Conservation (phyloP, 306 rosid genomes). For the Quercus berberidifolia region DNA sequence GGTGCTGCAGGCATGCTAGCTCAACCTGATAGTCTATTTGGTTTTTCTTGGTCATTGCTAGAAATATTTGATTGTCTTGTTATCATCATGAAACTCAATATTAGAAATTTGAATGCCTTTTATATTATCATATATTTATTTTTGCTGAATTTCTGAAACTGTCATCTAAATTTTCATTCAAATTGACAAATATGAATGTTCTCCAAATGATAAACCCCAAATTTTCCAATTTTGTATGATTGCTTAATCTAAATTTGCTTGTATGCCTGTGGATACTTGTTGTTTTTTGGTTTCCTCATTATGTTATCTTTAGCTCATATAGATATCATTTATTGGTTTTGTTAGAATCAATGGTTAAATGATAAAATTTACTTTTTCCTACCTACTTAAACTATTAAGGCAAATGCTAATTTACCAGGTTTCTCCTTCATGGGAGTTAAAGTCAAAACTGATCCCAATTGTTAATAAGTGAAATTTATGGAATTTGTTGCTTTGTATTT, state of each 20-base stretch:
- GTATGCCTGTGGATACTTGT: background rate
- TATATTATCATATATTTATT: background rate
- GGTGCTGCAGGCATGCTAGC: conserved; percentile 70
- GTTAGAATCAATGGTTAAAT: too few relatives aligned
- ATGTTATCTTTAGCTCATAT: too few relatives aligned
- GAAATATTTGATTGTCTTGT: too few relatives aligned
- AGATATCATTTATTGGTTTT: too few relatives aligned
- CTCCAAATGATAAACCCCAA: background rate
- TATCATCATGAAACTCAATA: background rate
- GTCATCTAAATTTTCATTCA: background rate
- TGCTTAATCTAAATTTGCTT: background rate
- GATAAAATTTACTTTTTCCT: too few relatives aligned
- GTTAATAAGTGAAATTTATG: too few relatives aligned
- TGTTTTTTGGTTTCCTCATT: background rate
- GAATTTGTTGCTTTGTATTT: too few relatives aligned
- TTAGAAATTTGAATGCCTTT: background rate
- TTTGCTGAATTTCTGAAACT: background rate
- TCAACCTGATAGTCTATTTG: background rate
- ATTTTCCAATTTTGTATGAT: background rate
- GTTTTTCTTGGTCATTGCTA: background rate
- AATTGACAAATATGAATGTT: background rate
- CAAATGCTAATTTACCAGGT: too few relatives aligned
- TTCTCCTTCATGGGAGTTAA: too few relatives aligned
- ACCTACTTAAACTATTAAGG: too few relatives aligned
- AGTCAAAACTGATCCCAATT: too few relatives aligned